Evolutionary conservation across 345 rosid genomes (phyloP).

Genomic region (Brassica cretica): DNA sequence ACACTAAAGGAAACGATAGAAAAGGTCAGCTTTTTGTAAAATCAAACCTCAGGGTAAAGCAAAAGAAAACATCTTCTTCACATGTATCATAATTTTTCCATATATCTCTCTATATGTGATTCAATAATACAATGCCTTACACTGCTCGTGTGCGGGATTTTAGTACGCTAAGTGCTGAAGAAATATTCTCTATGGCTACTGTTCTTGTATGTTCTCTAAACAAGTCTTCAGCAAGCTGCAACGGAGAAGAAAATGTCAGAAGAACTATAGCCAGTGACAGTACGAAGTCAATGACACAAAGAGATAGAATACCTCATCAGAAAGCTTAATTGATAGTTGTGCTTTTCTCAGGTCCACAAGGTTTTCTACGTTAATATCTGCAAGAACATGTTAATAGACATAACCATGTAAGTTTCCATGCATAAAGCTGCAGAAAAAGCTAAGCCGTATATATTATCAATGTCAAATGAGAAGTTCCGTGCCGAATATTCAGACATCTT

Average conservation of each 20-base stretch:
- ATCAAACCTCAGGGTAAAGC: background rate
- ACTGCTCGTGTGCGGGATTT: constrained; percentile 77
- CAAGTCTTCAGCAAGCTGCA: constrained; percentile 86
- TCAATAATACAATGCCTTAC: constrained; percentile 49
- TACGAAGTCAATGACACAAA: constrained; percentile 16
- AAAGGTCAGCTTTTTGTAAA: background rate
- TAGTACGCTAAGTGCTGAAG: constrained; percentile 60
- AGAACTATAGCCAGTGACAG: constrained; percentile 13
- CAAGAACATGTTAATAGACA: constrained; percentile 20
- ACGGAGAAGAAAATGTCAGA: constrained; percentile 23
- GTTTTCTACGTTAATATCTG: constrained; percentile 66
- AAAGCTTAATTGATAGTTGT: constrained; percentile 66
- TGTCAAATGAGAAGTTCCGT: background rate
- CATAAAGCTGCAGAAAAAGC: constrained; percentile 5
- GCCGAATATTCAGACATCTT: constrained; percentile 2
- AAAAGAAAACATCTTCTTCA: background rate
- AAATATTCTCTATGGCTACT: constrained; percentile 65
- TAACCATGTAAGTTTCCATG: constrained; percentile 14
- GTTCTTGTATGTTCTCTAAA: constrained; percentile 70
- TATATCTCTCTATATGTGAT: background rate
- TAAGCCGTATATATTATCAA: background rate
- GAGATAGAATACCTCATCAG: constrained; percentile 70
- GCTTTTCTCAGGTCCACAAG: constrained; percentile 81
- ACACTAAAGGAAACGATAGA: background rate
- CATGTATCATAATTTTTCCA: background rate